Conservation (phyloP, 306 rosid species). For the Spatholobus suberectus region DNA sequence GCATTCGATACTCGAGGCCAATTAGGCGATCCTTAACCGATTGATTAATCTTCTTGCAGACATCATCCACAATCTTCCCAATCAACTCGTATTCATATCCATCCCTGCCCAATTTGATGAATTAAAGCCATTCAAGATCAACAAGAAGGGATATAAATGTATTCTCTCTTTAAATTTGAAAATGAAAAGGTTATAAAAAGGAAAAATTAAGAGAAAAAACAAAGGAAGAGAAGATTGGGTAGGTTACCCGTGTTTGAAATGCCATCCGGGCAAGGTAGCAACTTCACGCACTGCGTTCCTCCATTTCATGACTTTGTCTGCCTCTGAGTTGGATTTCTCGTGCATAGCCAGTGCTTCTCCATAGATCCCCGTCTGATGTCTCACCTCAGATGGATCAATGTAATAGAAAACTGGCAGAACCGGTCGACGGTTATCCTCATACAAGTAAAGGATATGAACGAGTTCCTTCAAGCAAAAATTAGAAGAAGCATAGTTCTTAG, state of each 20-base stretch:
- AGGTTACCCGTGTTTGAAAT: neutral
- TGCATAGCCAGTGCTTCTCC: neutral
- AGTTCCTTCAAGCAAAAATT: neutral
- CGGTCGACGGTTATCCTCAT: neutral
- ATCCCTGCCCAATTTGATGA: neutral
- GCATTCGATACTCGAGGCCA: neutral
- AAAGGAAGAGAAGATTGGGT: neutral
- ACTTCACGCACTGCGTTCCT: neutral
- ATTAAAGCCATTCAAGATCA: no score
- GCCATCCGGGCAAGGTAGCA: neutral
- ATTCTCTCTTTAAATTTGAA: neutral
- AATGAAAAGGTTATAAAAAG: neutral
- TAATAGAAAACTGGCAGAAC: neutral
- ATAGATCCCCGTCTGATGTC: neutral
- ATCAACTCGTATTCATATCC: neutral
- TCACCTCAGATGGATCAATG: neutral
- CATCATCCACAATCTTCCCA: neutral
- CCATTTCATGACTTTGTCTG: neutral
- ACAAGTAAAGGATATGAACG: neutral
- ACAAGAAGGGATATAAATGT: neutral
- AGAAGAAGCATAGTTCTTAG: neutral
- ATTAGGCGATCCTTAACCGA: neutral
- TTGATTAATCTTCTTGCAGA: neutral
- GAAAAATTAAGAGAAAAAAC: neutral
- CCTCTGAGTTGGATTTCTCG: neutral